These are phyloP conservation scores for Auricularia sp. DNA, from an alignment of 768 basidiomycete species.

Conservation along the genomic window DNA sequence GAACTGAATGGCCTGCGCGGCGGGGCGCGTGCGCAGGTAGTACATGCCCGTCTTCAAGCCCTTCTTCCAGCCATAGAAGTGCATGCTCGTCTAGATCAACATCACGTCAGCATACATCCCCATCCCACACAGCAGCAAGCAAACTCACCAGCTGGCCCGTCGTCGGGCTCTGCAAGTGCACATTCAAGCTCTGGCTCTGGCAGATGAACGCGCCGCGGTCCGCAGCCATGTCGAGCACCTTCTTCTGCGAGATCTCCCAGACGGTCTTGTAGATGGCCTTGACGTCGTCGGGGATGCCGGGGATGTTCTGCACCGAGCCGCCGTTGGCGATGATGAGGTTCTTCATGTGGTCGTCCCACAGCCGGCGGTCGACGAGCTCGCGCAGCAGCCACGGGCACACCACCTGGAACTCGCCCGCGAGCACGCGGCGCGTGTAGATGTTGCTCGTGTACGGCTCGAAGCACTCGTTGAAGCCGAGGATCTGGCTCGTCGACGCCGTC, in stretches of 20 bases:
- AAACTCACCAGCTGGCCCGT: slow-evolving; percentile 60
- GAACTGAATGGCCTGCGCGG: slow-evolving; percentile 94
- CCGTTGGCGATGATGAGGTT: slow-evolving; percentile 98
- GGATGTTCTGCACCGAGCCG: slow-evolving; percentile 80
- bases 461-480: slow-evolving; percentile 96
- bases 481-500: slow-evolving; percentile 96
- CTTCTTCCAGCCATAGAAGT: slow-evolving; percentile 99
- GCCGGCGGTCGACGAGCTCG: slow-evolving; percentile 86
- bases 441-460: slow-evolving; percentile 99
- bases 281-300: slow-evolving; percentile 77
- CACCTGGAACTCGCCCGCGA: slow-evolving; percentile 99
- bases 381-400: slow-evolving; percentile 98
- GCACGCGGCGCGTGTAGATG: slow-evolving; percentile 96
- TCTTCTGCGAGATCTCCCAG: slow-evolving; percentile 99
- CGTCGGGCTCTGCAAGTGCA: slow-evolving; percentile 84
- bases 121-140: slow-evolving; percentile 11
- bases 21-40: slow-evolving; percentile 83
- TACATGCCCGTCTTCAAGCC: slow-evolving; percentile 99
- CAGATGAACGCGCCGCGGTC: slow-evolving; percentile 98
- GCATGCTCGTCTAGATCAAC: slow-evolving; percentile 60
- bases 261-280: slow-evolving; percentile 99
- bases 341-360: slow-evolving; percentile 99
- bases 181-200: slow-evolving; percentile 89
- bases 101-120: slow-evolving; percentile 8
- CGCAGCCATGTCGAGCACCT: slow-evolving; percentile 91